Evolutionary conservation across 139 green algal genomes (phyloP).

Genomic region (Mesotaenium endlicherianum): DNA sequence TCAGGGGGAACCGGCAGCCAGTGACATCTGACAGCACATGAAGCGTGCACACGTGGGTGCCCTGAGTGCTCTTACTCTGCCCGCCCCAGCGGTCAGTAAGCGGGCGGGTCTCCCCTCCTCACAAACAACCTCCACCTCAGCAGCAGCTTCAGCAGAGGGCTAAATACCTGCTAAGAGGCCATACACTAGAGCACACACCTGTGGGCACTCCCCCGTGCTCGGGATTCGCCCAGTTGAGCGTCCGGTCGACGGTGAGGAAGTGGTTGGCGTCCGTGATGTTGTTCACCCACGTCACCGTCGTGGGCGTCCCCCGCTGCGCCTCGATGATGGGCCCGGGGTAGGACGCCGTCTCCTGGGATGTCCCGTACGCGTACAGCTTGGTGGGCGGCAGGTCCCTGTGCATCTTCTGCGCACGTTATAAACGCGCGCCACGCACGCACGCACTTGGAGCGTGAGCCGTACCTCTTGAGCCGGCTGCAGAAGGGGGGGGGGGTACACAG

Average conservation of each 20-base stretch:
- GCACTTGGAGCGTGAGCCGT: too few relatives aligned
- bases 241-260: constrained; percentile 25
- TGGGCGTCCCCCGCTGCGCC: background rate
- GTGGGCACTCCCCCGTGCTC: constrained; percentile 4
- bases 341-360: constrained; percentile 3
- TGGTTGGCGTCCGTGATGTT: constrained; percentile 18
- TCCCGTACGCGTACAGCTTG: constrained; percentile 22
- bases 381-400: constrained; percentile 30
- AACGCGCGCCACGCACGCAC: too few relatives aligned
- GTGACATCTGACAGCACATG: too few relatives aligned
- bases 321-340: constrained; percentile 25
- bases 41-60: too few relatives aligned
- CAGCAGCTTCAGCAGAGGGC: too few relatives aligned
- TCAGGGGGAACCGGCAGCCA: too few relatives aligned
- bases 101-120: too few relatives aligned
- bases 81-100: too few relatives aligned
- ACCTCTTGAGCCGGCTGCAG: background rate
- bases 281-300: constrained; percentile 32
- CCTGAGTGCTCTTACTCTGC: too few relatives aligned
- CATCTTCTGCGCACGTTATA: constrained; percentile 42
- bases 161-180: too few relatives aligned
- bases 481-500: background rate
- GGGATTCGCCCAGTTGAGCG: background rate
- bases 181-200: too few relatives aligned
- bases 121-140: too few relatives aligned